Evolutionary conservation across 306 rosid species (phyloP).

Genomic region (Comarum palustre): DNA sequence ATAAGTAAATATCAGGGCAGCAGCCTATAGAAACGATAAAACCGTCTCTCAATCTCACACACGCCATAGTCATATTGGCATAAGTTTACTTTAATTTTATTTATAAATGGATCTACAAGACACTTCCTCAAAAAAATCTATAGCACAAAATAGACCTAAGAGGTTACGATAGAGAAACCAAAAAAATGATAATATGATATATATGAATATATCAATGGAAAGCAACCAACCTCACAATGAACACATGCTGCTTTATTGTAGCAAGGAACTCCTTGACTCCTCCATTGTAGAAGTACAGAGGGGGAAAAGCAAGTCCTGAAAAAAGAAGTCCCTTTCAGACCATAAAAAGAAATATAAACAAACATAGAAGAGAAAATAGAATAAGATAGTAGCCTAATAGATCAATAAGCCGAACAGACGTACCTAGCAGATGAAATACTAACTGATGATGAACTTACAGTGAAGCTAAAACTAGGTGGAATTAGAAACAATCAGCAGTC

Average conservation of each 20-base stretch:
- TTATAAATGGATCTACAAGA: background rate
- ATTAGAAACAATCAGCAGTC: background rate
- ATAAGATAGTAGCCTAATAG: background rate
- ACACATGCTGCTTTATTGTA: slow-evolving; percentile 83
- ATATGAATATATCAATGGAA: background rate
- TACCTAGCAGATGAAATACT: background rate
- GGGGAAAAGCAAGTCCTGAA: slow-evolving; percentile 94
- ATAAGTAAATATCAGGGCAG: background rate
- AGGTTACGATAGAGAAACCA: background rate
- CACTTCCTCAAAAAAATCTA: background rate
- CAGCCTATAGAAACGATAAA: background rate
- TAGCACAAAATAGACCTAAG: background rate
- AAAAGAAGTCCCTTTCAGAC: slow-evolving; percentile 16
- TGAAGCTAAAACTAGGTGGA: slow-evolving; percentile 1
- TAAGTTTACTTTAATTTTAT: background rate
- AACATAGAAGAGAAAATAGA: background rate
- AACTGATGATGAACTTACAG: background rate
- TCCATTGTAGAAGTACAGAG: slow-evolving; percentile 92
- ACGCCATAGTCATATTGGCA: too few species aligned
- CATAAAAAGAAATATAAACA: slow-evolving; percentile 22
- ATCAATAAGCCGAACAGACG: slow-evolving; percentile 1
- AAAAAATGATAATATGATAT: background rate
- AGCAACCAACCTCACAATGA: slow-evolving; percentile 76
- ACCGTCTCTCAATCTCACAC: background rate
- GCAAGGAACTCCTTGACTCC: slow-evolving; percentile 98